phyloP scores from a whole-genome alignment of 1,139 yeast species.

The Entelexis sorbosivorans region DNA sequence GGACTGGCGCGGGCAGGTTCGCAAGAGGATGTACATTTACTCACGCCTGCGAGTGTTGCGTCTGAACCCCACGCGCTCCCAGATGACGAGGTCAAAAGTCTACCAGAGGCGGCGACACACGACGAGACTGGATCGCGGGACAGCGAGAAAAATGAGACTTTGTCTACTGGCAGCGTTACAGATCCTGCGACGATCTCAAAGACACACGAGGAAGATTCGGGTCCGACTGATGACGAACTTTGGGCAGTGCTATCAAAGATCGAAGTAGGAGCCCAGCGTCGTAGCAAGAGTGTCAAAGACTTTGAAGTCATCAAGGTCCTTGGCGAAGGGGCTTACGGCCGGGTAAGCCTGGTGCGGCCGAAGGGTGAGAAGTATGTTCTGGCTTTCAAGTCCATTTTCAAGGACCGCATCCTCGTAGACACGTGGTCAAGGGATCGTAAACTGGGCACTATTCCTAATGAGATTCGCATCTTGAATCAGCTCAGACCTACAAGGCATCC shows the following conservation, averaged over 20 bases:
- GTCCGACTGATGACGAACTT: background rate
- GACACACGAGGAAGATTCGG: background rate
- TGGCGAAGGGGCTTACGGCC: conserved; percentile 97
- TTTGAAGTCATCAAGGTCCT: conserved; percentile 60
- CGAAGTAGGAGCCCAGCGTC: conserved; percentile 30
- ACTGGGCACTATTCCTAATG: conserved; percentile 88
- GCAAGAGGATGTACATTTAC: background rate
- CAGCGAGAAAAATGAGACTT: background rate
- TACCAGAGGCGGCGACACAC: too few species aligned
- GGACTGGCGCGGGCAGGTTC: background rate
- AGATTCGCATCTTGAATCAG: conserved; percentile 81
- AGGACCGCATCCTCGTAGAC: conserved; percentile 85
- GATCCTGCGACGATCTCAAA: too few species aligned
- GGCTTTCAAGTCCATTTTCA: conserved; percentile 79
- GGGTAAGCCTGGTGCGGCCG: conserved; percentile 71
- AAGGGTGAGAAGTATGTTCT: conserved; percentile 40
- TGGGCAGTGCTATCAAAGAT: conserved; percentile 8
- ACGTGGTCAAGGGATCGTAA: conserved; percentile 92
- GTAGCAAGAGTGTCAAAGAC: conserved; percentile 54
- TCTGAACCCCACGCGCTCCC: background rate
- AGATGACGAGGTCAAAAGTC: too few species aligned
- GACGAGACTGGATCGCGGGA: background rate
- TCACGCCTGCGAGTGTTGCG: background rate
- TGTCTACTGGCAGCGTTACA: too few species aligned
- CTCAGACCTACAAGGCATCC: conserved; percentile 64